Evolutionary conservation across 495 filamentous ascomycete species (phyloP).

Genomic region (Penicillium riverlandense): DNA sequence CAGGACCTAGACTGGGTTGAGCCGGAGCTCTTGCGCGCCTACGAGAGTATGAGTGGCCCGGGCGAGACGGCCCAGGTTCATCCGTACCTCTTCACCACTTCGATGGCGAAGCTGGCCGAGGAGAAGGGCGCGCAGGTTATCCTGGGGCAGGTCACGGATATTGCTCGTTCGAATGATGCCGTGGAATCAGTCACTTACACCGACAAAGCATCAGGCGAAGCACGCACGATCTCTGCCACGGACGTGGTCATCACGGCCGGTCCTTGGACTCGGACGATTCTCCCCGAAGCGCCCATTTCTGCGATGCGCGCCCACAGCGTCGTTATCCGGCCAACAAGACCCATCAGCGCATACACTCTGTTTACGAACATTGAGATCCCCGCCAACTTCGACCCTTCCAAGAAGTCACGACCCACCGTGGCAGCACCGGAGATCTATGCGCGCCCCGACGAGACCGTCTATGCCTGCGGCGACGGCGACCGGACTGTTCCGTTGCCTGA

Average conservation of each 20-base stretch:
- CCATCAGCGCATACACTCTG: constrained; percentile 79
- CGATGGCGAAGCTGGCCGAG: constrained; percentile 73
- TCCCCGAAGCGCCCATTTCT: constrained; percentile 70
- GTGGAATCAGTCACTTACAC: constrained; percentile 70
- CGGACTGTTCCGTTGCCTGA: constrained; percentile 64
- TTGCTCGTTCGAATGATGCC: constrained; percentile 44
- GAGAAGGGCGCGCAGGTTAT: constrained; percentile 68
- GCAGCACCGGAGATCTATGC: constrained; percentile 92
- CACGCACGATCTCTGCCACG: constrained; percentile 62
- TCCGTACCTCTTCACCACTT: constrained; percentile 84
- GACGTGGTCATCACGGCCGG: constrained; percentile 81
- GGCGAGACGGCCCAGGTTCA: constrained; percentile 88
- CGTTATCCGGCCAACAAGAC: constrained; percentile 63
- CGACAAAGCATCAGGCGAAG: constrained; percentile 52
- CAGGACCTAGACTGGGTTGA: constrained; percentile 84
- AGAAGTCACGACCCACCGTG: constrained; percentile 47
- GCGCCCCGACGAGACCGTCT: constrained; percentile 79
- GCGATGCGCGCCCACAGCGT: constrained; percentile 86
- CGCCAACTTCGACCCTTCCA: constrained; percentile 42
- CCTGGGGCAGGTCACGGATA: constrained; percentile 56
- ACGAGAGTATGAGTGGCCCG: constrained; percentile 77
- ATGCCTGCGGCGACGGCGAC: constrained; percentile 91
- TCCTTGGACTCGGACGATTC: constrained; percentile 75
- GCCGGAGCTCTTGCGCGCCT: constrained; percentile 54
- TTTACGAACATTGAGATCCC: constrained; percentile 88